These are phyloP conservation scores for Boeremia exigua DNA, from an alignment of 2,329 filamentous ascomycete genomes.

Conservation along the genomic window DNA sequence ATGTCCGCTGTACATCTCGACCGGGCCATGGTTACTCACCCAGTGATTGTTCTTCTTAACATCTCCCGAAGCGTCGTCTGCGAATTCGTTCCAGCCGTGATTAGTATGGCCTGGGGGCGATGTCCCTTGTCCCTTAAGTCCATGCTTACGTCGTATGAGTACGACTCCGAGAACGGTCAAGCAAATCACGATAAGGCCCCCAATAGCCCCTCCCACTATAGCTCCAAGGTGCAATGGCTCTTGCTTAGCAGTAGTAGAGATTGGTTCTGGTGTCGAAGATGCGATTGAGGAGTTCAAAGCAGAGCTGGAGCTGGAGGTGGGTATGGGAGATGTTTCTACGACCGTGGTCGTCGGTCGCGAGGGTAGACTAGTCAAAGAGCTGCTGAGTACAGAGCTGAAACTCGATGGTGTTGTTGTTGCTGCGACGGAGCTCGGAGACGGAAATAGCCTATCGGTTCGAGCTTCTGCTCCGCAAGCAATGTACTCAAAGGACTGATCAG, in stretches of 20 bases:
- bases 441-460: constrained; percentile 11
- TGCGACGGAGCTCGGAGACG: constrained; percentile 5
- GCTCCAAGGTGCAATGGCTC: constrained; percentile 12
- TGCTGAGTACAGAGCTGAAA: constrained; percentile 8
- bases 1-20: constrained; percentile 17
- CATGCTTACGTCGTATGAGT: constrained; percentile 19
- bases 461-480: constrained; percentile 21
- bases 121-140: background rate
- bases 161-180: constrained; percentile 17
- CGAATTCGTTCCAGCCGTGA: background rate
- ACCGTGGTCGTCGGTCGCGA: constrained; percentile 6
- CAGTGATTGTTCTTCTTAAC: constrained; percentile 8
- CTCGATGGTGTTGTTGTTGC: constrained; percentile 14
- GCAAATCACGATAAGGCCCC: constrained; percentile 15
- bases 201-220: constrained; percentile 17
- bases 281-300: background rate
- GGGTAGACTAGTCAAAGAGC: background rate
- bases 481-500: constrained; percentile 23
- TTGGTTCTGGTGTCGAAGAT: background rate
- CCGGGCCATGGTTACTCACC: constrained; percentile 11
- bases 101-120: constrained; percentile 8
- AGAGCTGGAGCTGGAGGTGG: constrained; percentile 4
- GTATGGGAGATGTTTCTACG: constrained; percentile 5
- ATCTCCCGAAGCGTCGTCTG: constrained; percentile 2
- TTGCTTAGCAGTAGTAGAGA: background rate